phyloP scores from a whole-genome alignment of 345 rosid genomes.

The Gossypium longicalyx region DNA sequence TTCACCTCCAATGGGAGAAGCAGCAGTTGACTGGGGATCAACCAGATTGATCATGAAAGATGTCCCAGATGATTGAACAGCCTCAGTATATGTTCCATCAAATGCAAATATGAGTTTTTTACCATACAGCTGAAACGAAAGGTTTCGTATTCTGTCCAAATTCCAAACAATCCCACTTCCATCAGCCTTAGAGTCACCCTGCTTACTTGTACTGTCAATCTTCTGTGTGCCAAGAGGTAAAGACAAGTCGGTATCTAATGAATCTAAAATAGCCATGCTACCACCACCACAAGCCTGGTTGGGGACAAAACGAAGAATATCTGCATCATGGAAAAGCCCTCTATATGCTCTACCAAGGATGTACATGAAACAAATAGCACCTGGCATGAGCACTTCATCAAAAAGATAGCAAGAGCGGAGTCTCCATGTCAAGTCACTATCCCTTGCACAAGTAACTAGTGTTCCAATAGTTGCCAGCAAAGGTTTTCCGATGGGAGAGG shows the following conservation, averaged over 20 bases:
- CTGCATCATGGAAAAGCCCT: constrained; percentile 95
- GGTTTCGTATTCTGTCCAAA: constrained; percentile 80
- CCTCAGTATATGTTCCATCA: constrained; percentile 89
- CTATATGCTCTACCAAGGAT: constrained; percentile 96
- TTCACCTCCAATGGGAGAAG: constrained; percentile 98
- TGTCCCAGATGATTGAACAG: constrained; percentile 69
- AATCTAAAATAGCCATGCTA: constrained; percentile 94
- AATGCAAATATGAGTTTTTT: constrained; percentile 97
- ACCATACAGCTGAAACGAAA: constrained; percentile 90
- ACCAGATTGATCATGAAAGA: constrained; percentile 91
- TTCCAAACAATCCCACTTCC: constrained; percentile 99
- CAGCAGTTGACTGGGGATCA: constrained; percentile 95
- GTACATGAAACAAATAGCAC: constrained; percentile 94
- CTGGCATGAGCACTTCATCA: constrained; percentile 96
- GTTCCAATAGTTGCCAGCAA: constrained; percentile 92
- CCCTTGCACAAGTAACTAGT: constrained; percentile 65
- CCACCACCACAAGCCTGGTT: constrained; percentile 99
- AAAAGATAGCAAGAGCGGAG: constrained; percentile 94
- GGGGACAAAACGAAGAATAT: constrained; percentile 92
- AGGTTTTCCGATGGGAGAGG: constrained; percentile 90
- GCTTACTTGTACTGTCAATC: constrained; percentile 63
- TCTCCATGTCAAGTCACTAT: constrained; percentile 85
- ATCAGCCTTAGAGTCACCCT: constrained; percentile 78
- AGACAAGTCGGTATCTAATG: constrained; percentile 77
- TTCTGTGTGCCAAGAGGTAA: constrained; percentile 56